Conservation (phyloP, 2,329 filamentous ascomycete species). For the Sclerotinia trifoliorum region DNA sequence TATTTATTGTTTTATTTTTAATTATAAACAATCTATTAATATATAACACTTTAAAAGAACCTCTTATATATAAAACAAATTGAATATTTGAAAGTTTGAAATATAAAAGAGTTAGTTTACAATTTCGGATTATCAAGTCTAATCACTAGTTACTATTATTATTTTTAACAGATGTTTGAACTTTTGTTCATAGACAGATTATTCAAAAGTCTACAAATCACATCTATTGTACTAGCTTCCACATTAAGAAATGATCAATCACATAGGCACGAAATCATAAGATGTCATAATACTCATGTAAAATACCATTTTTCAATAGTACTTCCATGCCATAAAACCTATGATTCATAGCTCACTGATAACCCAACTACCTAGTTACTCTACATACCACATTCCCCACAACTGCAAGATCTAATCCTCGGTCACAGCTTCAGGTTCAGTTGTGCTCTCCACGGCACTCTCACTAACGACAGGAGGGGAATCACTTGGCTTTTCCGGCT, state of each 20-base stretch:
- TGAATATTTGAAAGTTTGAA: no score
- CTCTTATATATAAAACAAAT: no score
- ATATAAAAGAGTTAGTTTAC: no score
- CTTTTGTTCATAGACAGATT: neutral
- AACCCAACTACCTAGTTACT: neutral
- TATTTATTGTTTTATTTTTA: no score
- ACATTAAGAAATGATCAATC: neutral
- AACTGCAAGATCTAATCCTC: conserved; percentile 26
- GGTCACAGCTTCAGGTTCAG: conserved; percentile 20
- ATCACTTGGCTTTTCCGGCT: conserved; percentile 28
- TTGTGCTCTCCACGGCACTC: conserved; percentile 5
- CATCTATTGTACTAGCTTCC: accelerated
- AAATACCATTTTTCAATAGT: neutral
- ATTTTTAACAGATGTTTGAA: neutral
- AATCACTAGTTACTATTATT: no score
- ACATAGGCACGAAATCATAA: neutral
- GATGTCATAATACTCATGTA: neutral
- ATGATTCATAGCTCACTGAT: neutral
- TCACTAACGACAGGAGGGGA: conserved; percentile 25
- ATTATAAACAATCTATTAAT: no score
- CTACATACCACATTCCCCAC: neutral
- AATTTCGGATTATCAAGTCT: no score
- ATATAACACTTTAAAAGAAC: no score
- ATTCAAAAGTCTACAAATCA: neutral
- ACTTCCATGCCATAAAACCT: neutral